Percentiles rank a stretch among this genome's conserved stretches.
These are phyloP conservation scores for Lactuca sativa DNA, from an alignment of 129 eudicot species.

Conservation along the genomic window DNA sequence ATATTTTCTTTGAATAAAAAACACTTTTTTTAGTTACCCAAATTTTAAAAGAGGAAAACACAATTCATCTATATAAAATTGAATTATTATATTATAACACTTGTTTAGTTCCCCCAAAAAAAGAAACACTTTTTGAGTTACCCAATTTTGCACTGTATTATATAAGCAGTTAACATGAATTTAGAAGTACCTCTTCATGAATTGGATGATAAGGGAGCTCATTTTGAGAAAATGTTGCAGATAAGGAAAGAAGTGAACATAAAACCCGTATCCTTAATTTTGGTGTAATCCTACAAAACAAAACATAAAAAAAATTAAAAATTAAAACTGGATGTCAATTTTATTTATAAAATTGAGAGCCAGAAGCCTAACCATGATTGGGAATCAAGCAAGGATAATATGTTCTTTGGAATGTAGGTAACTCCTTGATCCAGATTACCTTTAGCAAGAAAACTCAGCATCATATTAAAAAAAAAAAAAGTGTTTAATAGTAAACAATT, in stretches of 20 bases:
- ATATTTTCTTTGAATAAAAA: too few relatives aligned
- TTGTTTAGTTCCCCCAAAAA: too few relatives aligned
- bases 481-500: neutral
- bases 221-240: slow-evolving; percentile 55
- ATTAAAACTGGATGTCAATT: neutral
- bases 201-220: slow-evolving; percentile 47
- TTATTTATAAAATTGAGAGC: slow-evolving; percentile 7
- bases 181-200: slow-evolving; percentile 46
- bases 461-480: slow-evolving; percentile 21
- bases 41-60: too few relatives aligned
- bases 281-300: slow-evolving; percentile 49
- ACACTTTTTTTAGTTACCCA: too few relatives aligned
- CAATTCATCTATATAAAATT: too few relatives aligned
- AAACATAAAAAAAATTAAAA: slow-evolving; percentile 15
- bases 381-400: slow-evolving; percentile 59
- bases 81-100: too few relatives aligned
- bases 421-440: slow-evolving; percentile 66
- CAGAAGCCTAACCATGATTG: slow-evolving; percentile 54
- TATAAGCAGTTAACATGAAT: slow-evolving; percentile 2
- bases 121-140: too few relatives aligned
- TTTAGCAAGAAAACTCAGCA: slow-evolving; percentile 21
- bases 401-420: slow-evolving; percentile 44
- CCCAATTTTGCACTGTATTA: neutral
- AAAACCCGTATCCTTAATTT: slow-evolving; percentile 43
- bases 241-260: slow-evolving; percentile 51